Percentiles rank a stretch among this genome's conserved stretches.
Conservation (phyloP, 768 basidiomycete species). For the Leccinum obscurum region DNA sequence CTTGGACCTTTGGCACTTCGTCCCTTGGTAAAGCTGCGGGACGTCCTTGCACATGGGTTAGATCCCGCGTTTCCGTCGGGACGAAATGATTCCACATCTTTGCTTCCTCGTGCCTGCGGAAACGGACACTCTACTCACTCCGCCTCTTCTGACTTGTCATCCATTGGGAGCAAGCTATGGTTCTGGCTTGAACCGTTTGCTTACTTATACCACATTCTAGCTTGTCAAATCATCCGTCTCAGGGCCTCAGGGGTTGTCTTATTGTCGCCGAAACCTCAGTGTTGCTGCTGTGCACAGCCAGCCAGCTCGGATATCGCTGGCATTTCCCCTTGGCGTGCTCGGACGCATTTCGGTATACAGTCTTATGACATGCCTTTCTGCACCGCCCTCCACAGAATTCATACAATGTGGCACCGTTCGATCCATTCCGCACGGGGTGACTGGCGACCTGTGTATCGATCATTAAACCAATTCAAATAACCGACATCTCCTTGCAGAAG, state of each 20-base stretch:
- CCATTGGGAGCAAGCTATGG: background rate
- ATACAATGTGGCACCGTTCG: background rate
- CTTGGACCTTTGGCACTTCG: background rate
- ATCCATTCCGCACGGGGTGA: background rate
- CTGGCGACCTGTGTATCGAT: background rate
- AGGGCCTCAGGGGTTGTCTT: background rate
- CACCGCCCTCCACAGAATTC: background rate
- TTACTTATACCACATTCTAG: background rate
- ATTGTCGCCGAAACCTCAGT: background rate
- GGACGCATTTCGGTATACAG: background rate
- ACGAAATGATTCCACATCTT: background rate
- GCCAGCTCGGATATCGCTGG: too few species aligned
- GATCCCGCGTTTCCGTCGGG: background rate
- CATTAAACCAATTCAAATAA: background rate
- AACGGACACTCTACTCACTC: background rate
- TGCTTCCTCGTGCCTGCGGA: background rate
- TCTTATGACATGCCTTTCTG: background rate
- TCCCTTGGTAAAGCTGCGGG: background rate
- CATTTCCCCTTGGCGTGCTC: background rate
- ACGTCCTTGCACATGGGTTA: background rate
- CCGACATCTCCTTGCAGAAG: background rate
- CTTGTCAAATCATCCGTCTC: background rate
- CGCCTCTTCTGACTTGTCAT: background rate
- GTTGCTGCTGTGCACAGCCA: background rate
- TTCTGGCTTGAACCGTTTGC: background rate